phyloP scores from a whole-genome alignment of 768 basidiomycete species.

The Calocera viscosa region DNA sequence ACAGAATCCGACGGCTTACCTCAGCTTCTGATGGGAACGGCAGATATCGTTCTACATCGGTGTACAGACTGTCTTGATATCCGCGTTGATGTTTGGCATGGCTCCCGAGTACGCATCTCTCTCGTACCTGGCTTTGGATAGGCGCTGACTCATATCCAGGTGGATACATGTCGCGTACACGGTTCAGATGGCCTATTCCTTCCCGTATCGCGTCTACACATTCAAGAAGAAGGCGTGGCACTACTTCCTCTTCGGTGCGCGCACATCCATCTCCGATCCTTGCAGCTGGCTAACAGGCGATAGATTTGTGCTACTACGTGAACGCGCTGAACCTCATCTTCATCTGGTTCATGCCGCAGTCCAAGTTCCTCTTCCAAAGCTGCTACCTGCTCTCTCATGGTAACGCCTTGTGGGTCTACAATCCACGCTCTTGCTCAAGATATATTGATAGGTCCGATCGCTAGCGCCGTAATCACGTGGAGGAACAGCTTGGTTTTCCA shows the following conservation, averaged over 20 bases:
- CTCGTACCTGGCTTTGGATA: constrained; percentile 7
- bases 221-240: constrained; percentile 93
- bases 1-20: neutral
- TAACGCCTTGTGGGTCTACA: constrained; percentile 16
- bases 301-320: constrained; percentile 72
- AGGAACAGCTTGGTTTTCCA: constrained; percentile 97
- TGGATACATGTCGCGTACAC: constrained; percentile 88
- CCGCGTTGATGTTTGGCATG: constrained; percentile 78
- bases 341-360: constrained; percentile 79
- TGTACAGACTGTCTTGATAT: constrained; percentile 76
- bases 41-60: constrained; percentile 78
- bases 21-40: neutral
- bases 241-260: constrained; percentile 72
- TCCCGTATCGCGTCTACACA: constrained; percentile 67
- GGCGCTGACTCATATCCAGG: constrained; percentile 28
- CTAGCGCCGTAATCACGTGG: constrained; percentile 95
- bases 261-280: neutral
- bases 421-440: constrained; percentile 1
- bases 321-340: constrained; percentile 84
- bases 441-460: constrained; percentile 44
- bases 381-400: constrained; percentile 87
- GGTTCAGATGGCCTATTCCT: constrained; percentile 57
- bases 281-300: neutral
- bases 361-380: constrained; percentile 67
- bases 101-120: constrained; percentile 57